phyloP scores from a whole-genome alignment of 129 eudicot species.

The Tanacetum coccineum region DNA sequence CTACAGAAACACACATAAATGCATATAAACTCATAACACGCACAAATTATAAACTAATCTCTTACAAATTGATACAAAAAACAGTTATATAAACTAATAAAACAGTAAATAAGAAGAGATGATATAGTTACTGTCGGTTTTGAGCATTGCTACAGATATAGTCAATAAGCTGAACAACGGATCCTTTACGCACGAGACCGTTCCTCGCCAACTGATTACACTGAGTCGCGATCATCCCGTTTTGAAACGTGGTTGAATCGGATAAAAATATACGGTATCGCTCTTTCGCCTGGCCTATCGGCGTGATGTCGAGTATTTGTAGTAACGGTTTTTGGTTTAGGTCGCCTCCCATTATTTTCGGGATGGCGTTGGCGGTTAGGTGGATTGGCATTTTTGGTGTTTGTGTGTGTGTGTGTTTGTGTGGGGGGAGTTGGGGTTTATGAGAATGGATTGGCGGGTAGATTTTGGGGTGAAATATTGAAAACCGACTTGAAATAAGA shows the following conservation, averaged over 20 bases:
- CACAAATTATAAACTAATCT: too few relatives aligned
- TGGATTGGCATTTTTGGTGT: conserved; percentile 59
- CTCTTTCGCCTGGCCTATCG: conserved; percentile 45
- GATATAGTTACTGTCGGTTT: too few relatives aligned
- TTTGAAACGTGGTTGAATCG: conserved; percentile 60
- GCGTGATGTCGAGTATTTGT: conserved; percentile 70
- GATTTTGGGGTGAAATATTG: conserved; percentile 14
- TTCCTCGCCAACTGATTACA: conserved; percentile 74
- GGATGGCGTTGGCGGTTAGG: conserved; percentile 62
- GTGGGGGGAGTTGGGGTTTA: neutral
- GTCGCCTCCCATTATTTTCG: conserved; percentile 70
- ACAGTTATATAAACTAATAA: too few relatives aligned
- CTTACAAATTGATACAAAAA: too few relatives aligned
- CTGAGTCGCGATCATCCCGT: conserved; percentile 86
- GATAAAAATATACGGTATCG: conserved; percentile 69
- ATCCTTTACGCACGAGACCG: conserved; percentile 53
- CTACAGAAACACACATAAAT: too few relatives aligned
- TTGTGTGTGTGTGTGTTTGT: neutral
- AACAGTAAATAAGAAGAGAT: too few relatives aligned
- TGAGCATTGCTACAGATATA: conserved; percentile 45
- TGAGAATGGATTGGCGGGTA: too few relatives aligned
- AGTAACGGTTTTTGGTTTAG: conserved; percentile 74
- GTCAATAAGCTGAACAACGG: conserved; percentile 80
- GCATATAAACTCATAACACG: too few relatives aligned
- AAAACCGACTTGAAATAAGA: too few relatives aligned